phyloP scores from a whole-genome alignment of 768 basidiomycete genomes.

The Inosperma sp. region DNA sequence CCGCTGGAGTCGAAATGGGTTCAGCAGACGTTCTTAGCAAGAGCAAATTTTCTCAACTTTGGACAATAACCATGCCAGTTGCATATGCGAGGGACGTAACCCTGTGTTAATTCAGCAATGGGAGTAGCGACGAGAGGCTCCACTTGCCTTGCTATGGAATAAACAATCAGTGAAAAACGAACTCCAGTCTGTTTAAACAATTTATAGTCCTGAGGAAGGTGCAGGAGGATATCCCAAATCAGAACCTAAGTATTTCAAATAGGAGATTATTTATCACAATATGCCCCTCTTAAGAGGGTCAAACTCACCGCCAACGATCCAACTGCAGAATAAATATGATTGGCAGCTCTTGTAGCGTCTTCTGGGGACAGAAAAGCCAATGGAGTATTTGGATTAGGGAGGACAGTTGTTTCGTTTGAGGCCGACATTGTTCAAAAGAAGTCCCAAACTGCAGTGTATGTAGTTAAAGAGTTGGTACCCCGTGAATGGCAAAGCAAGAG shows the following conservation, averaged over 20 bases:
- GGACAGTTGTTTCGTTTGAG: neutral
- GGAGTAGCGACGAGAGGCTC: too few relatives aligned
- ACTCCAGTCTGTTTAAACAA: neutral
- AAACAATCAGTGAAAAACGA: neutral
- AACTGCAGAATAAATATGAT: neutral
- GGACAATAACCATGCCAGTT: neutral
- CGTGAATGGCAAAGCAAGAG: too few relatives aligned
- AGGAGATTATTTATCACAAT: neutral
- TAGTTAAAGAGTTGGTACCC: too few relatives aligned
- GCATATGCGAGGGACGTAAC: neutral
- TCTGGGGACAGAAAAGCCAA: neutral
- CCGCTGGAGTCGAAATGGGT: too few relatives aligned
- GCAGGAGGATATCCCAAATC: constrained; percentile 1
- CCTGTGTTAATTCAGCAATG: too few relatives aligned
- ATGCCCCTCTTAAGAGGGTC: neutral
- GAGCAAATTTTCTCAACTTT: too few relatives aligned
- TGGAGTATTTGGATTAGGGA: neutral
- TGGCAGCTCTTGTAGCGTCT: neutral
- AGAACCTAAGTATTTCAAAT: neutral
- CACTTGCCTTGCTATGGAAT: neutral
- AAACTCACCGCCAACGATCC: neutral
- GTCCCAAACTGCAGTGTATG: neutral
- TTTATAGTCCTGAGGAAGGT: neutral
- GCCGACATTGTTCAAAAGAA: neutral
- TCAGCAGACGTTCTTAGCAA: too few relatives aligned